Percentiles rank a stretch among this genome's conserved stretches.
Evolutionary conservation across 306 rosid species (phyloP).

Genomic region (Boehmeria nivea): DNA sequence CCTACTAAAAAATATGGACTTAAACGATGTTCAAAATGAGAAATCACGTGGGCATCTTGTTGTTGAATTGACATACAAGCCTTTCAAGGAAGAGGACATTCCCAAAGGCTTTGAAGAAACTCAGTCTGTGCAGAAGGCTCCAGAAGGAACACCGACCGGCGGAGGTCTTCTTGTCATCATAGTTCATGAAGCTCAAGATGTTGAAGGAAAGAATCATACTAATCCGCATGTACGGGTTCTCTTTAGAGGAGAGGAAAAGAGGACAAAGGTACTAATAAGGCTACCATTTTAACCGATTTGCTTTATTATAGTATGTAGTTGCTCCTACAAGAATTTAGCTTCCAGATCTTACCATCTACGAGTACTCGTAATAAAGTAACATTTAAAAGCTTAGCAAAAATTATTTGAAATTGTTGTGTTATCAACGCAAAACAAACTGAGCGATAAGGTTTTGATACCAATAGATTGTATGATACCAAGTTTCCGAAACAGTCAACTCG

Average conservation of each 20-base stretch:
- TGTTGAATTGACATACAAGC: conserved; percentile 65
- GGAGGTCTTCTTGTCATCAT: conserved; percentile 70
- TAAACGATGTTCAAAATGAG: conserved; percentile 62
- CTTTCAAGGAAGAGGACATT: conserved; percentile 62
- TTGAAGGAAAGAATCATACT: conserved; percentile 84
- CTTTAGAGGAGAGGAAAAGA: conserved; percentile 74
- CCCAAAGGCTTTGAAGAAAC: conserved; percentile 39
- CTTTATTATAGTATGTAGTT: too few relatives aligned
- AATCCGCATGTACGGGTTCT: conserved; percentile 68
- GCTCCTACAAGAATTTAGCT: too few relatives aligned
- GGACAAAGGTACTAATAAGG: conserved; percentile 55
- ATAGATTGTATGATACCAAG: too few relatives aligned
- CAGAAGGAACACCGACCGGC: conserved; percentile 67
- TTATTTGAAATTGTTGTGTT: too few relatives aligned
- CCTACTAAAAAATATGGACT: conserved; percentile 68
- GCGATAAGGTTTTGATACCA: too few relatives aligned
- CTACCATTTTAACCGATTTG: neutral
- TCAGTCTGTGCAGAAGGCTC: conserved; percentile 36
- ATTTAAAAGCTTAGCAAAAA: too few relatives aligned
- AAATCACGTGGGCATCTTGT: conserved; percentile 81
- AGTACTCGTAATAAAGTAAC: too few relatives aligned
- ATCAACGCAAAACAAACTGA: too few relatives aligned
- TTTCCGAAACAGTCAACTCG: neutral
- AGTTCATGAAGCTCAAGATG: conserved; percentile 76
- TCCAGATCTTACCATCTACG: too few relatives aligned